Conservation (phyloP, 1,284 basidiomycete species). For the Gymnopus androsaceus region DNA sequence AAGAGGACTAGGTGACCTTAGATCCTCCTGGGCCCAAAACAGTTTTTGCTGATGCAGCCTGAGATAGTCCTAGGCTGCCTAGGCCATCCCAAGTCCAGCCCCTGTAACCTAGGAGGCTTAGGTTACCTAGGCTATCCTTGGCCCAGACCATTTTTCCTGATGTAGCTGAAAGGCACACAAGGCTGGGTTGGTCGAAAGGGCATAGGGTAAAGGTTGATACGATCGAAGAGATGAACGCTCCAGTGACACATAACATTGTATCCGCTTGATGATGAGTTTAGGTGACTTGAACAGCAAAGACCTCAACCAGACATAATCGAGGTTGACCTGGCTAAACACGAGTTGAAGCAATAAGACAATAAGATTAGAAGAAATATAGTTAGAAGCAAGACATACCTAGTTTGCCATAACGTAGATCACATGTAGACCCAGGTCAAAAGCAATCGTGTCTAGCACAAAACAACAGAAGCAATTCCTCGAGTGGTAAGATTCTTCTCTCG, state of each 20-base stretch:
- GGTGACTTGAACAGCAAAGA: slow-evolving; percentile 3
- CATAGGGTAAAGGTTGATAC: no score
- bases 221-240: background rate
- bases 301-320: slow-evolving; percentile 28
- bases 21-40: no score
- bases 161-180: no score
- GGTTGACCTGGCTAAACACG: slow-evolving; percentile 27
- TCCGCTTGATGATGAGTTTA: slow-evolving; percentile 19
- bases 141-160: no score
- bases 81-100: no score
- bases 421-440: slow-evolving; percentile 17
- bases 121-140: no score
- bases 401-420: slow-evolving; percentile 26
- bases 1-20: no score
- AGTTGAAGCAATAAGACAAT: background rate
- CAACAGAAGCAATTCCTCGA: background rate
- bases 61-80: no score
- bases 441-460: slow-evolving; percentile 24
- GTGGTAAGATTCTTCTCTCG: background rate
- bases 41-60: no score
- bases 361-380: no score
- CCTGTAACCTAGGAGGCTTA: no score
- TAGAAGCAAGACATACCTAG: slow-evolving; percentile 13
- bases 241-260: slow-evolving; percentile 33
- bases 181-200: no score